Evolutionary conservation across 495 filamentous ascomycete species (phyloP), one percentile per base, ranked within the genome.

Genomic region (Neurospora sp.): DNA sequence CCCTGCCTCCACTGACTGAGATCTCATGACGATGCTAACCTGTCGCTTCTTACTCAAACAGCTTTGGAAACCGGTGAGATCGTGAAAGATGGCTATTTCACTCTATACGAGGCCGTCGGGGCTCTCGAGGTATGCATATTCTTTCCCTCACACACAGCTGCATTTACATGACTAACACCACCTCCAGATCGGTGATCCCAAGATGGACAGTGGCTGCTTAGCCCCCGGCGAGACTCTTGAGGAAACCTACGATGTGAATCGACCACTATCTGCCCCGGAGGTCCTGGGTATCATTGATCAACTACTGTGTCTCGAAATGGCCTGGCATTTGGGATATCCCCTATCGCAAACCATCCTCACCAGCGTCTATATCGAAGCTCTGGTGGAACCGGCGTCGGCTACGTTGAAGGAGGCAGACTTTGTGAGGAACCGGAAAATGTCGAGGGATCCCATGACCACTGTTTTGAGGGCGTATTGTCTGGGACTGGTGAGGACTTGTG

Each of bases 331-430:
- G 78, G 96, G 96, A 21, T 92, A 96, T 76, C 93, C 96, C 38
- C 90, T 99, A 4, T 96, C 94, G 4, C 96, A 98, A 79, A 98
- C 94, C 0, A 82, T 99, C 8, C 94, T 97, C 80, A 97, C 94
- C n/a, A 97, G 92, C 40, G 85, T 96, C 39, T 96, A 99, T 80
- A 89, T 99, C 76, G 94, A 98, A 77, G 89, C 88, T 48, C 84
- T 99, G 19, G 84, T 97, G 75, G 90, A 89, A 78, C 91, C 93
- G 19, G 84, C 86, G 62, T 92, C 93, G 9, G 83, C 78, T 42
- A 87, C 81, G 21, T 82, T 96, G 43, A 84, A 92, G n/a, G 86
- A 94, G 37, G 90, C 92, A n/a, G 84, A 88, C 69, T 95, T 94
- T 77, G 83, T 80, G 77, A 84, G 74, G 76, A 75, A 74, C 40